A percentile compares a stretch with the other conserved stretches of the same genome.
Conservation (phyloP, 2,329 filamentous ascomycete genomes). For the Ceratocystis albifundus region DNA sequence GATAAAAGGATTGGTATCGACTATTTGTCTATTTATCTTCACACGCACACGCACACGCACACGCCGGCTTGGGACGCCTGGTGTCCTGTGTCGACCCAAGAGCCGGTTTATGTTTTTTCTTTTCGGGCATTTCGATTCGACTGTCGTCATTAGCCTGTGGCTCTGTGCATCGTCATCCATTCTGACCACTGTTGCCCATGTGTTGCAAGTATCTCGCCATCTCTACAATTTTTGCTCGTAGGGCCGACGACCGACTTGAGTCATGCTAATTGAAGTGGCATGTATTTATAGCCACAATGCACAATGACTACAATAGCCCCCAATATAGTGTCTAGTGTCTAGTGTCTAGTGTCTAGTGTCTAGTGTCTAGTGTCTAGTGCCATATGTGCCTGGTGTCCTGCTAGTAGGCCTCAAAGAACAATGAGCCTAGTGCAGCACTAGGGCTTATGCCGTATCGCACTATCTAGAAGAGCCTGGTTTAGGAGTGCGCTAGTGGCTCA, state of each 20-base stretch:
- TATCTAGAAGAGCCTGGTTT: background rate
- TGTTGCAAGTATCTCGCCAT: background rate
- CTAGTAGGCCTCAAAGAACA: background rate
- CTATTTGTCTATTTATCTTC: background rate
- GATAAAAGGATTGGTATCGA: background rate
- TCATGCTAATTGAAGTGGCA: background rate
- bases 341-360: too few relatives aligned
- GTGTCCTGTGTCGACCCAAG: background rate
- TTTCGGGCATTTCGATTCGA: background rate
- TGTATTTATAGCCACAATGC: slow-evolving; percentile 1
- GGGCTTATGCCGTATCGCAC: background rate
- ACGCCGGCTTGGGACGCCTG: background rate
- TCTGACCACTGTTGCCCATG: background rate
- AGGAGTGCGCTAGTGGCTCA: background rate
- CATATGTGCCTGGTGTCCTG: background rate
- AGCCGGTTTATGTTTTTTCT: background rate
- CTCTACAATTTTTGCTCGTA: background rate
- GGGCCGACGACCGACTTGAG: background rate
- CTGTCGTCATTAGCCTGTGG: background rate
- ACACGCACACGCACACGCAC: too few relatives aligned
- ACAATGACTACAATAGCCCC: background rate
- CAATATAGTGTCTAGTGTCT: too few relatives aligned
- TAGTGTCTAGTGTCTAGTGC: too few relatives aligned
- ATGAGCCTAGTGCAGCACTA: background rate
- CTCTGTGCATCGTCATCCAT: background rate